Evolutionary conservation across 1,139 yeast species (phyloP).

Genomic region (Groenewaldozyma sp.): DNA sequence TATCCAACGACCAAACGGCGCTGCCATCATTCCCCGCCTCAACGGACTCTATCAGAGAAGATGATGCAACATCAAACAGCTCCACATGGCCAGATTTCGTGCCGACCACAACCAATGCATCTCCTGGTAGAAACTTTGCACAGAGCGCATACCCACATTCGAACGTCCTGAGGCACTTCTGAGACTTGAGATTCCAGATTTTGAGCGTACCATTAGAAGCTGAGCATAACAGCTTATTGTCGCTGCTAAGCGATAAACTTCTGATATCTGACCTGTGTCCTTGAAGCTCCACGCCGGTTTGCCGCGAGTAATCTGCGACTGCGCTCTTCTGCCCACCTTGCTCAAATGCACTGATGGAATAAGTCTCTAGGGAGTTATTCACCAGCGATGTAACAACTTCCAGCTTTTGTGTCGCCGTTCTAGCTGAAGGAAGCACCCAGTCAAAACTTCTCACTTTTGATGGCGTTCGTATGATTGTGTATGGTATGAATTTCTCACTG

Average conservation of each 20-base stretch:
- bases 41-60: constrained; percentile 59
- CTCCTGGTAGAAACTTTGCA: constrained; percentile 83
- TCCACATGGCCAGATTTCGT: constrained; percentile 82
- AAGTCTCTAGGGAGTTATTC: constrained; percentile 68
- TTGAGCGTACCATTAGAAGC: constrained; percentile 87
- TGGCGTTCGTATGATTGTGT: constrained; percentile 26
- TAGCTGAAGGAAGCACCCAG: constrained; percentile 19
- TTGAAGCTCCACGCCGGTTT: constrained; percentile 54
- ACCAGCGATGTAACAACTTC: constrained; percentile 57
- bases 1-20: constrained; percentile 89
- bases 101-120: constrained; percentile 78
- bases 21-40: constrained; percentile 53
- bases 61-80: constrained; percentile 77
- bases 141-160: constrained; percentile 84
- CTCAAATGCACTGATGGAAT: constrained; percentile 39
- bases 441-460: constrained; percentile 29
- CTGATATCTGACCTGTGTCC: constrained; percentile 92
- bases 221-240: constrained; percentile 71
- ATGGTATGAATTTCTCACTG: constrained; percentile 22
- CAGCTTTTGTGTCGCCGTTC: constrained; percentile 28
- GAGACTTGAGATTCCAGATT: constrained; percentile 74
- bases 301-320: constrained; percentile 42
- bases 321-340: constrained; percentile 34
- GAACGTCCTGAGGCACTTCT: constrained; percentile 73
- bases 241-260: constrained; percentile 72